Evolutionary conservation across 2,329 filamentous ascomycete genomes (phyloP).

Genomic region (Colletotrichum sp.): DNA sequence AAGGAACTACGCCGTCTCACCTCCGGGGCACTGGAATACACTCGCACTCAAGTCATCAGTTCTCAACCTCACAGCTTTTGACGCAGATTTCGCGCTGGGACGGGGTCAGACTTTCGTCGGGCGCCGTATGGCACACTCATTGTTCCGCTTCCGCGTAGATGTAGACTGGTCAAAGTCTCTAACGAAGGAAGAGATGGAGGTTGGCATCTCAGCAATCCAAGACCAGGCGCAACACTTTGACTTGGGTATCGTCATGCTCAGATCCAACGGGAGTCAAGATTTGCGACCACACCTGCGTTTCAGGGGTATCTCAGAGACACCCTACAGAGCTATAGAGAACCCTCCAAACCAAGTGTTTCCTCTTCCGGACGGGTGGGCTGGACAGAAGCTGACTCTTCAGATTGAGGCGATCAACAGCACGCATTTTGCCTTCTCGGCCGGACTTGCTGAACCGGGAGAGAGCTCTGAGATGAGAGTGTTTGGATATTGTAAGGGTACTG

Average conservation of each 20-base stretch:
- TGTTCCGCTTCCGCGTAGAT: slow-evolving; percentile 56
- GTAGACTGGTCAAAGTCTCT: slow-evolving; percentile 44
- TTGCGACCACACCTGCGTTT: slow-evolving; percentile 15
- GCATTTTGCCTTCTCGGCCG: slow-evolving; percentile 15
- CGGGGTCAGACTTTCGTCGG: slow-evolving; percentile 51
- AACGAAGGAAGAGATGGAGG: slow-evolving; percentile 45
- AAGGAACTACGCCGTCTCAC: slow-evolving; percentile 50
- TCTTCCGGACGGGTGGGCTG: neutral
- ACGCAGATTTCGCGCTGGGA: slow-evolving; percentile 41
- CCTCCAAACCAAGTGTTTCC: neutral
- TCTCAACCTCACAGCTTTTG: slow-evolving; percentile 59
- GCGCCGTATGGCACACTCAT: slow-evolving; percentile 58
- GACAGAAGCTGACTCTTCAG: slow-evolving; percentile 2
- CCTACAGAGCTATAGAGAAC: slow-evolving; percentile 1
- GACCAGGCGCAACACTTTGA: slow-evolving; percentile 59
- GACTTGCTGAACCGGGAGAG: neutral
- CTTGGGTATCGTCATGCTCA: slow-evolving; percentile 44
- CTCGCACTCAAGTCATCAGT: slow-evolving; percentile 53
- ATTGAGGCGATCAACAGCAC: slow-evolving; percentile 19
- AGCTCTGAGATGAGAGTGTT: neutral
- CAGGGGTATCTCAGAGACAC: slow-evolving; percentile 21
- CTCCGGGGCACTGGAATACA: slow-evolving; percentile 42
- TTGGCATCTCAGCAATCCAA: slow-evolving; percentile 57
- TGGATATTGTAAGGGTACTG: slow-evolving; percentile 15
- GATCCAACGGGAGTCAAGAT: neutral